Evolutionary conservation across 83 land plant genomes (phyloP), one percentile per base, ranked within the genome.

Genomic region (Thuja plicata): DNA sequence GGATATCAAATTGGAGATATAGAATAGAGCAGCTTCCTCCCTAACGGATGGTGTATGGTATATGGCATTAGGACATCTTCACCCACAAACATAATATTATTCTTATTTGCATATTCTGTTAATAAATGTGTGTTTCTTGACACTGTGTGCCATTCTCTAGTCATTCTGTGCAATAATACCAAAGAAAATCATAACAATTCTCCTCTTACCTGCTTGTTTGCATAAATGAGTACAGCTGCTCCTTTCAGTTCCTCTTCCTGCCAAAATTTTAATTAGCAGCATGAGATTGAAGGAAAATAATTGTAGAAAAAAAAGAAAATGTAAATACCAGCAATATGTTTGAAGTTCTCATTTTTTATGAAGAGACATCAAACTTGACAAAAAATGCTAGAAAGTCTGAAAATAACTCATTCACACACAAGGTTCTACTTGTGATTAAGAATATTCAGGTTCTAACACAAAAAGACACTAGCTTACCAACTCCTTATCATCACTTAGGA

Each of bases 221-320:
- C 99, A 94, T 92, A 97, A 37, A 98, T 90, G 40, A 98, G 98
- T 35, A 95, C 95, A 54, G 92, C 98, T 35, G 99, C 97, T 89
- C 97, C 98, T 91, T 94, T 97, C 79, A 98, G 90, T 89, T 98
- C 99, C 87, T 97, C 99, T 89, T 98, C 99, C 99, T 98, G 91
- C 32, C 71, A 91, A 88, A 87, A 86, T 16, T 40, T 17, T 17
- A 79, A 19, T 35, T 46, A 40, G 40, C 43, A 40, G 8, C 38
- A 79, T 79, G 82, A 79, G 82, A 35, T 6, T 16, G 38, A 32
- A 89, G 37, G 27, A 16, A 40, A 32, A 62, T 60, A 60, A 21
- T 27, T 2, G 3, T 27, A 66, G 32, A 66, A 43, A 66, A 66
- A 66, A 66, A 50, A 27, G 5, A 66, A 27, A 24, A 24, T 66